Conservation (phyloP, 495 filamentous ascomycete species). For the Penicillium lividum region DNA sequence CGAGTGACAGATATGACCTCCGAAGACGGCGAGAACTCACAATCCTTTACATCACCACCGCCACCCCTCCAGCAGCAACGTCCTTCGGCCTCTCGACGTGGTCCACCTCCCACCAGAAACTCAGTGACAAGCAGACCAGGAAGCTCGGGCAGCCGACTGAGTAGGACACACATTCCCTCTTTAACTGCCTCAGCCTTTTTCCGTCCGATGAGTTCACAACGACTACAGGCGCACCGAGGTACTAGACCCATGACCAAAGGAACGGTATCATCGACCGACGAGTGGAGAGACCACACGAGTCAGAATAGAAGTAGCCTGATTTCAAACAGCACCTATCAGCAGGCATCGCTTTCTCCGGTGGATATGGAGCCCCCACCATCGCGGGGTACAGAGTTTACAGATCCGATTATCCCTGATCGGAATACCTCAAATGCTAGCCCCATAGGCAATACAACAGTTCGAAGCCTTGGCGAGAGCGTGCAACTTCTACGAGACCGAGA, state of each 20-base stretch:
- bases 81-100: conserved; percentile 51
- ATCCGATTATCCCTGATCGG: conserved; percentile 59
- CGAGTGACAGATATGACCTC: conserved; percentile 78
- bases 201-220: conserved; percentile 93
- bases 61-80: conserved; percentile 47
- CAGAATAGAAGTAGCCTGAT: conserved; percentile 53
- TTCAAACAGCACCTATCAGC: conserved; percentile 44
- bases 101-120: conserved; percentile 41
- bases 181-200: conserved; percentile 91
- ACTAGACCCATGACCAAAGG: conserved; percentile 51
- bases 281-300: conserved; percentile 44
- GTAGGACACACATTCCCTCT: conserved; percentile 85
- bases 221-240: conserved; percentile 86
- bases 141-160: conserved; percentile 71
- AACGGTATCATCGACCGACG: conserved; percentile 41
- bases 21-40: conserved; percentile 50
- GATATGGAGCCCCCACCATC: conserved; percentile 68
- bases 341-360: conserved; percentile 41
- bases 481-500: conserved; percentile 64
- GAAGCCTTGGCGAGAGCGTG: conserved; percentile 73
- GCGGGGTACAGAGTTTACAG: conserved; percentile 77
- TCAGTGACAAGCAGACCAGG: conserved; percentile 52
- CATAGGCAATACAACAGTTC: conserved; percentile 61
- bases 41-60: conserved; percentile 44
- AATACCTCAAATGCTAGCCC: conserved; percentile 75